phyloP scores from a whole-genome alignment of 192 early-diverging fungal genomes.

The Backusella australiensis region DNA sequence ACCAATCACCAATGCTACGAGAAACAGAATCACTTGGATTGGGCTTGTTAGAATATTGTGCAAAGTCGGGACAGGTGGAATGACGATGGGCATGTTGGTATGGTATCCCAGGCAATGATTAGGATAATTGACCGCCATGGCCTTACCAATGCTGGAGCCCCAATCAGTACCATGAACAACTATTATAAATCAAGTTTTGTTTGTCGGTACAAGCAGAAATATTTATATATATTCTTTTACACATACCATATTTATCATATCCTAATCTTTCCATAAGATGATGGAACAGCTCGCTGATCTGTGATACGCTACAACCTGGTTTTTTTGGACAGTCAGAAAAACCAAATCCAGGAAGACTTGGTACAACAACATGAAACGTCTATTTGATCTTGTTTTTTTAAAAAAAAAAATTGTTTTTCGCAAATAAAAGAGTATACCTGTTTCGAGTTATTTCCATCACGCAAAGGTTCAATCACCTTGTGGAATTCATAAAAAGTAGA shows the following conservation, averaged over 20 bases:
- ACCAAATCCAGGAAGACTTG: conserved; percentile 65
- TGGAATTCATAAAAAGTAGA: conserved; percentile 60
- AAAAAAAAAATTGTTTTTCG: background rate
- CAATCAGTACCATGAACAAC: conserved; percentile 28
- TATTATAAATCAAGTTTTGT: background rate
- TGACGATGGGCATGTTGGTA: conserved; percentile 8
- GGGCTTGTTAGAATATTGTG: conserved; percentile 5
- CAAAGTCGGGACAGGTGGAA: conserved; percentile 9
- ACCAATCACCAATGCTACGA: conserved; percentile 6
- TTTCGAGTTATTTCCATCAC: conserved; percentile 16
- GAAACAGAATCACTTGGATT: conserved; percentile 3
- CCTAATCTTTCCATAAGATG: conserved; percentile 32
- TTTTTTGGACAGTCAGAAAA: conserved; percentile 40
- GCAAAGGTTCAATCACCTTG: conserved; percentile 45
- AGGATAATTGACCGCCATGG: background rate
- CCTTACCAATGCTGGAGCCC: conserved; percentile 19
- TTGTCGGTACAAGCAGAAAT: background rate
- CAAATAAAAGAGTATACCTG: background rate
- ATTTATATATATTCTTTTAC: background rate
- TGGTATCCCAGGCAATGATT: conserved; percentile 14
- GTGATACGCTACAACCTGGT: conserved; percentile 10
- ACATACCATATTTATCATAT: conserved; percentile 15
- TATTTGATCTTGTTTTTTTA: background rate
- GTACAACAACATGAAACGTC: conserved; percentile 62
- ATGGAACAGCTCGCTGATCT: conserved; percentile 19